Conservation (phyloP, 2,329 filamentous ascomycete genomes). For the Pseudogymnoascus sp. region DNA sequence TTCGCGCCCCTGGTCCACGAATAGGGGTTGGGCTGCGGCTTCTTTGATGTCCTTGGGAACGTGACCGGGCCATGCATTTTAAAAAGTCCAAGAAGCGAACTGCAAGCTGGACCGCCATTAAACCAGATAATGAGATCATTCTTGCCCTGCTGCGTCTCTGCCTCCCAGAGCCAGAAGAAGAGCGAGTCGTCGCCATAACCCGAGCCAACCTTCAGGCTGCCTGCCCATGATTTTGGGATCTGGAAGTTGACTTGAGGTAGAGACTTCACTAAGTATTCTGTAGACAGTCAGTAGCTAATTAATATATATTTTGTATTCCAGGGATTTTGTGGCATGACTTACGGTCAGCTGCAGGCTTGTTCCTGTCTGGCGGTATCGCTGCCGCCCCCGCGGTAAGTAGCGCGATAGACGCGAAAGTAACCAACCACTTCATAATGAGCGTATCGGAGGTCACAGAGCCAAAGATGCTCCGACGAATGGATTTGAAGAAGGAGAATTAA, state of each 20-base stretch:
- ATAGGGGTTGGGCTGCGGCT: conserved; percentile 24
- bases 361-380: not conserved
- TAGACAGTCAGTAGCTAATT: not conserved
- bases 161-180: conserved; percentile 13
- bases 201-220: not conserved
- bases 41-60: not conserved
- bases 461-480: not conserved
- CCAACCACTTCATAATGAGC: not conserved
- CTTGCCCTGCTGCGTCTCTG: not conserved
- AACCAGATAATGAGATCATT: conserved; percentile 12
- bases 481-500: not conserved
- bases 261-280: conserved; percentile 9
- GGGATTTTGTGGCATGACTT: not conserved
- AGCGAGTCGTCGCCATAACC: not conserved
- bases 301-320: not conserved
- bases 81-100: conserved; percentile 5
- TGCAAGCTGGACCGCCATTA: conserved; percentile 10
- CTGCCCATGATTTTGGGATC: conserved; percentile 11
- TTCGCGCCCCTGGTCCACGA: conserved; percentile 26
- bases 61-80: conserved; percentile 11
- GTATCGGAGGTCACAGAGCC: not conserved
- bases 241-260: conserved; percentile 8
- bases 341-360: not conserved
- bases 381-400: not conserved
- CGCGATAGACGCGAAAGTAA: not conserved